Base-by-base conservation (phyloP, 768 basidiomycete species). In the Lactarius quietus region DNA sequence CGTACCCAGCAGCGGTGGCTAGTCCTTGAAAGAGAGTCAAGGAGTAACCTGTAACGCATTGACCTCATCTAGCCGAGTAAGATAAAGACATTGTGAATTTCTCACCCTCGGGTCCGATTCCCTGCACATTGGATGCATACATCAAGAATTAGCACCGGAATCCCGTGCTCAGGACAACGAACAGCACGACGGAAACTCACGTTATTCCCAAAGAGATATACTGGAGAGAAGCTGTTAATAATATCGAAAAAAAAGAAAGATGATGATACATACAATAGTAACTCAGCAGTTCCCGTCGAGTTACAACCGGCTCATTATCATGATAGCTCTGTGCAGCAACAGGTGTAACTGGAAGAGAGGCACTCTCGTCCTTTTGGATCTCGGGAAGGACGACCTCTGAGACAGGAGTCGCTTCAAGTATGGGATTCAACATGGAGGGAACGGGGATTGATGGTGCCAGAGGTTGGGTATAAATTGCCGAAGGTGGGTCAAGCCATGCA, bases 181-280 rank as follows among this genome's bases (percentile, higher is more conserved):
- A 56, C 15, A 54, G 17, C 12, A 26, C 18, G 3, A n/a, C 17
- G 15, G 15, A 7, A 15, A 67, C 81, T n/a, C 68, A 89, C 88
- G 74, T 90, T 91, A 68, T 91, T 84, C 58, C 90, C 90, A 64
- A 91, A 92, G 75, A 86, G 89, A 72, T 91, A 92, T 62, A 92
- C 90, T 92, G 59, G 53, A n/a, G 14, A 61, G 29, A 20, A 38
- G 57, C 12, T 36, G 57, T 60, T 54, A 68, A 20, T 26, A 38
- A 52, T 41, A n/a, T 58, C 31, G 20, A 63, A 90, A 88, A 91
- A 15, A 17, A 41, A 36, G 33, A 35, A 26, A 14, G 6, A 20
- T 18, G 26, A 9, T 2, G 52, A 29, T 8, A 82, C 85, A 35
- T 55, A 90, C 89, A 67, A 73, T 92, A 92, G 71, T 92, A 93